These are phyloP conservation scores for Hericium rajendrae DNA, from an alignment of 768 basidiomycete species.

Conservation along the genomic window DNA sequence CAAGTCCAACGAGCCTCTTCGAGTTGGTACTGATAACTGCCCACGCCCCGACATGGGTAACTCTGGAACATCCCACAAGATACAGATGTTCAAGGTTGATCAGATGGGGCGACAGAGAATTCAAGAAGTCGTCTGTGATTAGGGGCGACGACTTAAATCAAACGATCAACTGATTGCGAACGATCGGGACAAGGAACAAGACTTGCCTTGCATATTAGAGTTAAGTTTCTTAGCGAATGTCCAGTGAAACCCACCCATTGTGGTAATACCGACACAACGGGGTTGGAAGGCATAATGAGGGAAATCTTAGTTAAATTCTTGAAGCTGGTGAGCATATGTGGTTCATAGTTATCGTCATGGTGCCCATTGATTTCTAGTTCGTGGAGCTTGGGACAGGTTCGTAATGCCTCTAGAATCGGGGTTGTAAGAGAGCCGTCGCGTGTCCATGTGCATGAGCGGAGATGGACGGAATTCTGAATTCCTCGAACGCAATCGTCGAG, in stretches of 20 bases:
- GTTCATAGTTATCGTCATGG: conserved; percentile 42
- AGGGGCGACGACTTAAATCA: conserved; percentile 41
- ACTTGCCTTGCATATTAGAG: conserved; percentile 61
- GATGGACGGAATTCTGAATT: conserved; percentile 49
- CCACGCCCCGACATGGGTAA: conserved; percentile 52
- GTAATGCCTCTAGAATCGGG: conserved; percentile 45
- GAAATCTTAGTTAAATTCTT: conserved; percentile 44
- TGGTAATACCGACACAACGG: conserved; percentile 39
- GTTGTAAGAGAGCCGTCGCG: conserved; percentile 66
- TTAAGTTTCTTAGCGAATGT: conserved; percentile 42
- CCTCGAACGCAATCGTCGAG: conserved; percentile 36
- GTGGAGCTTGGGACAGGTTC: conserved; percentile 29
- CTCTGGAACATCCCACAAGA: conserved; percentile 59
- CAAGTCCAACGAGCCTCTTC: conserved; percentile 41
- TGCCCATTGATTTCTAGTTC: conserved; percentile 70
- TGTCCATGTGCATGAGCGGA: conserved; percentile 67
- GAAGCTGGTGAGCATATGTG: conserved; percentile 40
- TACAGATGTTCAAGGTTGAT: conserved; percentile 44
- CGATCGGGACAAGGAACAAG: background rate
- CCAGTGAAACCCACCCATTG: conserved; percentile 41
- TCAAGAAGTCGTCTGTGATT: conserved; percentile 49
- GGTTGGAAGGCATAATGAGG: conserved; percentile 64
- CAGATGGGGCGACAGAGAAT: conserved; percentile 39
- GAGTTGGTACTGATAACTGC: conserved; percentile 36
- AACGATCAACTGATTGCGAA: background rate